Percentiles rank a stretch among this genome's conserved stretches.
phyloP scores from a whole-genome alignment of 352 stramenopile genomes.

The Peronospora farinosa region DNA sequence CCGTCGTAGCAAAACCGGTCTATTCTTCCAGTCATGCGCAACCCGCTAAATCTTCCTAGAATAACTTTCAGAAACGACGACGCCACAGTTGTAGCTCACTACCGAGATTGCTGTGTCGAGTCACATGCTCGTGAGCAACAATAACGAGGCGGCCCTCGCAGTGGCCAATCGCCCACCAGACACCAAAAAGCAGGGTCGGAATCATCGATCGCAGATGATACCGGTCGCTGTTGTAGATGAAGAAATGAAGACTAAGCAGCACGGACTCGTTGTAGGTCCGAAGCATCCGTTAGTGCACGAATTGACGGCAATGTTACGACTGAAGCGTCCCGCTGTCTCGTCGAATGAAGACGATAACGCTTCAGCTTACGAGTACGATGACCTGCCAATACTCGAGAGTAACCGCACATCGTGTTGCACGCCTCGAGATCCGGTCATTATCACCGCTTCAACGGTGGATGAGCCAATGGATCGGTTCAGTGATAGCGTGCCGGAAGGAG shows the following conservation, averaged over 20 bases:
- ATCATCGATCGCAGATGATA: conserved; percentile 3
- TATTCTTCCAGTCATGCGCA: conserved; percentile 17
- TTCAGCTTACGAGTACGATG: conserved; percentile 15
- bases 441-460: conserved; percentile 9
- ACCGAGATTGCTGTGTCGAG: conserved; percentile 15
- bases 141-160: conserved; percentile 21
- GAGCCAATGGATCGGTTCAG: conserved; percentile 20
- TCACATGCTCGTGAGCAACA: conserved; percentile 29
- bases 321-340: conserved; percentile 4
- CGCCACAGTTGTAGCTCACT: conserved; percentile 16
- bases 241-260: conserved; percentile 1
- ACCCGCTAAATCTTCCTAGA: conserved; percentile 1
- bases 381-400: conserved; percentile 33
- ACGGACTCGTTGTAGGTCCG: conserved; percentile 12
- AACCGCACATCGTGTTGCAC: conserved; percentile 20
- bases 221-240: conserved; percentile 1
- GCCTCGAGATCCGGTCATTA: conserved; percentile 5
- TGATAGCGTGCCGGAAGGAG: conserved; percentile 24
- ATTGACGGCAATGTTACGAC: conserved; percentile 13
- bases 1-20: conserved; percentile 9
- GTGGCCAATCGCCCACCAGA: conserved; percentile 11
- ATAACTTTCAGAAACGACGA: conserved; percentile 17
- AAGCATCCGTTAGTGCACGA: conserved; percentile 18
- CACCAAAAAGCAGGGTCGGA: conserved; percentile 1
- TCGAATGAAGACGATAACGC: conserved; percentile 23